Percentiles rank a stretch among this genome's conserved stretches.
These are phyloP conservation scores for Papilionanthe hybrid DNA, from an alignment of 116 monocot species.

Conservation along the genomic window DNA sequence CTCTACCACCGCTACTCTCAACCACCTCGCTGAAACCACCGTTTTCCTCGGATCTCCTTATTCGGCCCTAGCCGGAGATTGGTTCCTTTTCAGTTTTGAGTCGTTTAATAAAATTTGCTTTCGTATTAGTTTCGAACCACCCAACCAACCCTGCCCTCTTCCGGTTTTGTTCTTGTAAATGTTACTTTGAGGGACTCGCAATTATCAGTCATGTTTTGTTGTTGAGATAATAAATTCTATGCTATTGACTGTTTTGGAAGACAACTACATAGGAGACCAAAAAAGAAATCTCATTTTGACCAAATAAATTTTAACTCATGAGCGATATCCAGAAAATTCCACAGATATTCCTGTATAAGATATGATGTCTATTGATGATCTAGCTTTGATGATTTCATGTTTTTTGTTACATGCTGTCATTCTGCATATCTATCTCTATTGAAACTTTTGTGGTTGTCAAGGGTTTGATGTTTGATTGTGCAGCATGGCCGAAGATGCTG, in stretches of 20 bases:
- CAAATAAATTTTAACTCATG: neutral
- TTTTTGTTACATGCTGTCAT: neutral
- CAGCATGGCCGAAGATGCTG: constrained; percentile 99
- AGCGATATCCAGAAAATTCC: neutral
- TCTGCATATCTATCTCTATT: neutral
- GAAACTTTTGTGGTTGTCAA: neutral
- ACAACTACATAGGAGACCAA: neutral
- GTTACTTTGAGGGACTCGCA: neutral
- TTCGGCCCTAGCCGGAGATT: too few relatives aligned
- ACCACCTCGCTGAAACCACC: too few relatives aligned
- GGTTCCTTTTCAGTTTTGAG: too few relatives aligned
- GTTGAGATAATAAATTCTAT: neutral
- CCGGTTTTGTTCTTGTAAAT: neutral
- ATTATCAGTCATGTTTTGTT: neutral
- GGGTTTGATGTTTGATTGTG: constrained; percentile 7
- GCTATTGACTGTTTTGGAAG: neutral
- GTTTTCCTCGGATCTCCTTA: too few relatives aligned
- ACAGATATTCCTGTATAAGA: neutral
- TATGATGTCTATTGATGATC: neutral
- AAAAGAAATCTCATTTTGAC: neutral
- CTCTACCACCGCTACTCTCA: too few relatives aligned
- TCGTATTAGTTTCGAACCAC: too few relatives aligned
- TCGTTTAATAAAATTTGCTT: too few relatives aligned
- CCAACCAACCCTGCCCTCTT: neutral
- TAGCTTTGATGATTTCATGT: neutral